Conservation (phyloP, 768 basidiomycete genomes). For the Lactarius akahatsu region DNA sequence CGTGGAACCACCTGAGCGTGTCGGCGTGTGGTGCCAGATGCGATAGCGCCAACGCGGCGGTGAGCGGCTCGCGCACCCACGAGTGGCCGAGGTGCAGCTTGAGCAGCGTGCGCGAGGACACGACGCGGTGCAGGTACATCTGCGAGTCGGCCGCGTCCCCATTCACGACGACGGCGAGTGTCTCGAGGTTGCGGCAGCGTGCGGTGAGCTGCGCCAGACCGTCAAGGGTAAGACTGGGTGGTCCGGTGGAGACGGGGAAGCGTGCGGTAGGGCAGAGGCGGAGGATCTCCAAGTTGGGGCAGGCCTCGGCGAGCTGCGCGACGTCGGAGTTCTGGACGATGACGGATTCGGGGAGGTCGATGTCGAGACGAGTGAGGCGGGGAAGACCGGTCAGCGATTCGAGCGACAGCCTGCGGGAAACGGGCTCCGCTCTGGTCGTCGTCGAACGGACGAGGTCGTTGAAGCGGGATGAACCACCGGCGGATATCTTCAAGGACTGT, state of each 20-base stretch:
- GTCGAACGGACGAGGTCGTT: constrained; percentile 79
- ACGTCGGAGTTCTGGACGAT: constrained; percentile 64
- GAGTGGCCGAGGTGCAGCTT: constrained; percentile 78
- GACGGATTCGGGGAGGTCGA: constrained; percentile 77
- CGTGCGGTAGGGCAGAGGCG: constrained; percentile 66
- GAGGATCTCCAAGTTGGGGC: constrained; percentile 67
- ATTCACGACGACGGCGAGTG: constrained; percentile 63
- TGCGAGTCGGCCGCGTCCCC: constrained; percentile 49
- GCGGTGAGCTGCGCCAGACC: constrained; percentile 58
- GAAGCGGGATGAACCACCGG: constrained; percentile 74
- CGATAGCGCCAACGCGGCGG: constrained; percentile 68
- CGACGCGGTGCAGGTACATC: constrained; percentile 45
- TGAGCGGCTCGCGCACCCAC: constrained; percentile 66
- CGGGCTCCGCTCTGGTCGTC: constrained; percentile 60
- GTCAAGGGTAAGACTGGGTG: constrained; percentile 61
- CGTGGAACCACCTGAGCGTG: constrained; percentile 72
- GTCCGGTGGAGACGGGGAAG: constrained; percentile 52
- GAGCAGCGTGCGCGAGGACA: constrained; percentile 63
- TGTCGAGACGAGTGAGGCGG: constrained; percentile 59
- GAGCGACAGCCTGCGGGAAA: constrained; percentile 60
- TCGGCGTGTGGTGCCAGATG: constrained; percentile 74
- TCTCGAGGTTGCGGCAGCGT: constrained; percentile 60
- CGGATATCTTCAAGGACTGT: constrained; percentile 58
- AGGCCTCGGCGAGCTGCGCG: constrained; percentile 54
- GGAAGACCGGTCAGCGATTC: constrained; percentile 56